Conservation (phyloP, 2,329 filamentous ascomycete species). For the Phaeosphaeria sp. region DNA sequence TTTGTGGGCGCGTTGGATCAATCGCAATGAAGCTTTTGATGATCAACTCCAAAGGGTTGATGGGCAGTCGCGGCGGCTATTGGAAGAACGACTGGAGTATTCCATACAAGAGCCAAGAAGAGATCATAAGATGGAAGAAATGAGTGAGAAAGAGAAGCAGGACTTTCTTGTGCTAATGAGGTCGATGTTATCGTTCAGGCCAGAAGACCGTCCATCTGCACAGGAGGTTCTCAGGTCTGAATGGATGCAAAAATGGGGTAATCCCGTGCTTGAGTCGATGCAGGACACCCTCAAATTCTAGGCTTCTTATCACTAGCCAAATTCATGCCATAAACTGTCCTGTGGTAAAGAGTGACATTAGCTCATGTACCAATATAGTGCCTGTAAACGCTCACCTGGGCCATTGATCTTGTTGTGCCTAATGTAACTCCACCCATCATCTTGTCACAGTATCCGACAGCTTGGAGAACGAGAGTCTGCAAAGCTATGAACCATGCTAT, state of each 20-base stretch:
- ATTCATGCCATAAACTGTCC: too few species aligned
- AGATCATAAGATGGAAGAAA: constrained; percentile 6
- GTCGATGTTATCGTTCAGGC: constrained; percentile 14
- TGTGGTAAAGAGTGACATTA: too few species aligned
- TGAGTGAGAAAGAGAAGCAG: constrained; percentile 11
- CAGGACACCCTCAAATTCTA: too few species aligned
- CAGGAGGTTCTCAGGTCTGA: constrained; percentile 15
- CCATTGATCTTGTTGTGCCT: too few species aligned
- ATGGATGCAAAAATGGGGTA: constrained; percentile 18
- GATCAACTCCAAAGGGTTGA: constrained; percentile 12
- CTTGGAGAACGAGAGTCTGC: too few species aligned
- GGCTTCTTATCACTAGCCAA: too few species aligned
- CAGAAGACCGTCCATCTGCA: constrained; percentile 13
- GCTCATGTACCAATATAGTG: too few species aligned
- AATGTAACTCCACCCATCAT: too few species aligned
- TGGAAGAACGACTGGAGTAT: constrained; percentile 14
- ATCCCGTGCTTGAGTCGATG: too few species aligned
- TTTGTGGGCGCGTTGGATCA: constrained; percentile 7
- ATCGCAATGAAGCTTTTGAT: constrained; percentile 6
- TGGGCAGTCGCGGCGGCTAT: constrained; percentile 1
- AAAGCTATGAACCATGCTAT: too few species aligned
- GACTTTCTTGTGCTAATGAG: constrained; percentile 12
- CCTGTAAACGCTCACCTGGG: too few species aligned
- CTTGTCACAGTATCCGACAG: too few species aligned
- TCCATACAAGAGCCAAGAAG: constrained; percentile 10